Evolutionary conservation across 345 rosid species (phyloP).

Genomic region (Eucalyptus urophylla): DNA sequence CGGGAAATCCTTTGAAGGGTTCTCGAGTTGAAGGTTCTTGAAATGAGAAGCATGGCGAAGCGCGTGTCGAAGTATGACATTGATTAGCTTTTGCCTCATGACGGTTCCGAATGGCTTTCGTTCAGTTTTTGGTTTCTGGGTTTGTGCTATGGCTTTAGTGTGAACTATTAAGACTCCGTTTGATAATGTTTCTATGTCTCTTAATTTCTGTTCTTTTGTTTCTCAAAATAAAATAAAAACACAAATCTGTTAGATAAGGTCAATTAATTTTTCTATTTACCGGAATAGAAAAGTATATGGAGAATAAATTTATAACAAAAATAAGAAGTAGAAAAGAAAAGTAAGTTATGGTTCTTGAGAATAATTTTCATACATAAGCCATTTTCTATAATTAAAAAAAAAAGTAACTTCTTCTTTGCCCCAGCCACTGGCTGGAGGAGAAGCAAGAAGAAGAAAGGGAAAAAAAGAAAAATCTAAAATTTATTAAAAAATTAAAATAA

Average conservation of each 20-base stretch:
- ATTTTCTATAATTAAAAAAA: too few relatives aligned
- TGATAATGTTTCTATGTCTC: fast-evolving
- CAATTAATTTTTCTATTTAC: too few relatives aligned
- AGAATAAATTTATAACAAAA: fast-evolving
- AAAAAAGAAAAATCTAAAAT: too few relatives aligned
- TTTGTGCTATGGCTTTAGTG: neutral
- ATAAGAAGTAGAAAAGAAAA: too few relatives aligned
- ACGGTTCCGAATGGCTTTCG: fast-evolving
- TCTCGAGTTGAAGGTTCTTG: neutral
- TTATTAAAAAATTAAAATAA: too few relatives aligned
- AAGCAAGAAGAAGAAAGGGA: too few relatives aligned
- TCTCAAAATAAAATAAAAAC: too few relatives aligned
- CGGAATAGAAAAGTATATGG: fast-evolving
- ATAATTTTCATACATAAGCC: too few relatives aligned
- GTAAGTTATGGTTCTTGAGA: fast-evolving
- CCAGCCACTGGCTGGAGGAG: too few relatives aligned
- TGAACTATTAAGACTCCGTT: too few relatives aligned
- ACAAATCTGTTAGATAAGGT: fast-evolving
- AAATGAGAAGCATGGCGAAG: neutral
- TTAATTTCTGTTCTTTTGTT: fast-evolving
- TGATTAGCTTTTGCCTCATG: neutral
- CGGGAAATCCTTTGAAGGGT: neutral
- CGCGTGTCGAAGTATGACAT: fast-evolving
- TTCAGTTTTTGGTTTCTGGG: fast-evolving
- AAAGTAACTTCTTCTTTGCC: too few relatives aligned